phyloP scores from a whole-genome alignment of 371 early-diverging fungal genomes.

The Ecytonucleospora hepatopenaei region DNA sequence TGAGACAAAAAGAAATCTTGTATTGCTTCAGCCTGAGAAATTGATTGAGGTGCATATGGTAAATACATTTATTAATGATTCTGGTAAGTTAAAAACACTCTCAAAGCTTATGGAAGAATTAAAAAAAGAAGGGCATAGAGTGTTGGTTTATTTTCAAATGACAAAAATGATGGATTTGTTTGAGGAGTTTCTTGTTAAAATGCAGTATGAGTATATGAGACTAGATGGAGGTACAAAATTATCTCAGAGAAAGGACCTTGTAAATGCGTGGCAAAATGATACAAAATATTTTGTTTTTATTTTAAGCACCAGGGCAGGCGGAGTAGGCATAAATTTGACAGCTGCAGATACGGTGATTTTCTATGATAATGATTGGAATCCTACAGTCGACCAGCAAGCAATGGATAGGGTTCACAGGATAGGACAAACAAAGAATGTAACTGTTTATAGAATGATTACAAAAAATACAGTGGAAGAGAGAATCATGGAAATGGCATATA shows the following conservation, averaged over 20 bases:
- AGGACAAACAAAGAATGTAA: constrained; percentile 57
- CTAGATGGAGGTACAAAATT: constrained; percentile 86
- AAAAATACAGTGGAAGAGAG: constrained; percentile 58
- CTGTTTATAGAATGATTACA: constrained; percentile 55
- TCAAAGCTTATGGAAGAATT: constrained; percentile 73
- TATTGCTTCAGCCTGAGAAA: neutral
- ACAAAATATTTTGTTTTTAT: constrained; percentile 69
- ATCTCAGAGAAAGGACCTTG: constrained; percentile 69
- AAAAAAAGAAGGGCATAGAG: constrained; percentile 75
- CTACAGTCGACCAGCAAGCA: constrained; percentile 57
- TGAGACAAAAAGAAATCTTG: neutral
- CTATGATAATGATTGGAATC: constrained; percentile 58
- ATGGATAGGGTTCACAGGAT: constrained; percentile 57
- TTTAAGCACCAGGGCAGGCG: constrained; percentile 67
- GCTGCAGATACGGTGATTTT: constrained; percentile 58
- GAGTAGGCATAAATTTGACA: constrained; percentile 57
- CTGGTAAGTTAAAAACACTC: constrained; percentile 78
- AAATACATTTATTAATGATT: constrained; percentile 70
- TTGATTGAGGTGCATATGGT: constrained; percentile 53
- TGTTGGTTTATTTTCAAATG: constrained; percentile 94
- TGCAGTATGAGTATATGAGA: constrained; percentile 63
- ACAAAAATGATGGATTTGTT: constrained; percentile 87
- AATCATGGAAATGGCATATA: constrained; percentile 72
- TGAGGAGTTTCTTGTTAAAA: constrained; percentile 59
- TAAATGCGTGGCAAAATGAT: constrained; percentile 62